Base-by-base conservation (phyloP, 202 grass and related monocot species). In the Setaria italica region DNA sequence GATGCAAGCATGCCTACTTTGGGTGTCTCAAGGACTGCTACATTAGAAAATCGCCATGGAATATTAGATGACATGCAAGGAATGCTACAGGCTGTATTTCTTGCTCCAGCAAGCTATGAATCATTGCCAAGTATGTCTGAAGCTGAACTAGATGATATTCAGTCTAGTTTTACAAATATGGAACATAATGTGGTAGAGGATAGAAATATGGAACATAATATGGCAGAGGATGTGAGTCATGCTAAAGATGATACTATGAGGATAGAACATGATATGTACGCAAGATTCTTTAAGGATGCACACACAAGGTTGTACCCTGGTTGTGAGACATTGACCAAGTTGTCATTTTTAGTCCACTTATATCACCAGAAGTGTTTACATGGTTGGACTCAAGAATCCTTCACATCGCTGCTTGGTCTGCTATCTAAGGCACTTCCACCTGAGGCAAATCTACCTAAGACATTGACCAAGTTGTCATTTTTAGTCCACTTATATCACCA, bases 251-350 rank as follows among this genome's bases (percentile, higher is more conserved):
- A 6, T 12, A 19, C 37, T 47, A 19, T 0, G 25, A 13, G 0
- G 2, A 54, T 3, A 25, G 41, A 46, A 4, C 21, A 67, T 0
- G 2, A 72, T 17, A 59, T 43, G 0, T 46, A 42, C 51, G 14
- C 15, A 43, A 70, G 50, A 0, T 72, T 66, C 11, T 11, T 73
- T 7, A 50, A 86, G 4, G 76, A 86, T 54, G 67, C 55, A 64
- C 0, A 54, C 19, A 59, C 67, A 13, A 5, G 50, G 3, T 32
- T 80, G 53, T 80, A 64, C 16, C 67, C 56, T n/a, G 49, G 34
- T 13, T 85, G 74, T 63, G 9, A 53, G 20, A 25, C 5, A 6
- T 74, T n/a, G 21, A 80, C 55, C 17, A 80, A 14, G 25, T 35
- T 80, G 2, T 30, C 84, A 37, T 80, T 80, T 41, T 10, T 86